Percentiles rank a stretch among this genome's conserved stretches.
Evolutionary conservation across 169 alveolate genomes (phyloP).

Genomic region (Cystoisospora suis): DNA sequence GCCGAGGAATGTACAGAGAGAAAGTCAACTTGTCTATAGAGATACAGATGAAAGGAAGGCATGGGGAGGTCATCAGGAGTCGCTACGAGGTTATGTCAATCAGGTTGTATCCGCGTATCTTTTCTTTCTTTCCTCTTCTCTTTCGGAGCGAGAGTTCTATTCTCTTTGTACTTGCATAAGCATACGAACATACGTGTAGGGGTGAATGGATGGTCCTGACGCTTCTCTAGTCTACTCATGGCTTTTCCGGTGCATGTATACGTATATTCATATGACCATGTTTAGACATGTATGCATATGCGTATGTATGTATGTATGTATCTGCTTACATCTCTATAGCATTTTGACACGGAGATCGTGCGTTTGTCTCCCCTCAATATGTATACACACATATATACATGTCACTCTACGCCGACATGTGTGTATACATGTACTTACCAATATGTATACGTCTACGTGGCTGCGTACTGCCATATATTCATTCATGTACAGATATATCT

Average conservation of each 20-base stretch:
- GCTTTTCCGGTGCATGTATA: no score
- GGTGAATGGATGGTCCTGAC: no score
- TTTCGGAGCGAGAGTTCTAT: background rate
- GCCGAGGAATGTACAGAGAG: no score
- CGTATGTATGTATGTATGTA: background rate
- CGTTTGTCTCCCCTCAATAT: background rate
- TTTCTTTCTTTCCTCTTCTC: background rate
- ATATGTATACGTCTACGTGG: no score
- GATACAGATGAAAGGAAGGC: no score
- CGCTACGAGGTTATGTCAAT: no score
- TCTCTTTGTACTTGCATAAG: background rate
- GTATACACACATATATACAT: background rate
- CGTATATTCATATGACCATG: no score
- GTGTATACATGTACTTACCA: background rate
- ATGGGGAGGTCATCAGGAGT: no score
- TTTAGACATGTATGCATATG: background rate
- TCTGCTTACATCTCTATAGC: background rate
- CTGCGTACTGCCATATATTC: background rate
- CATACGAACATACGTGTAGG: no score
- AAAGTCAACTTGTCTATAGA: no score
- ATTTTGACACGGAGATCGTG: background rate
- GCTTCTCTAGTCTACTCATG: no score
- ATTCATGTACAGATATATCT: background rate
- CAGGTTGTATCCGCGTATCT: no score
- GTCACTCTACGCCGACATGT: background rate